Percentiles rank a stretch among this genome's conserved stretches.
These are phyloP conservation scores for Orbilia brochopaga DNA, from an alignment of 2,329 filamentous ascomycete genomes.

Conservation along the genomic window DNA sequence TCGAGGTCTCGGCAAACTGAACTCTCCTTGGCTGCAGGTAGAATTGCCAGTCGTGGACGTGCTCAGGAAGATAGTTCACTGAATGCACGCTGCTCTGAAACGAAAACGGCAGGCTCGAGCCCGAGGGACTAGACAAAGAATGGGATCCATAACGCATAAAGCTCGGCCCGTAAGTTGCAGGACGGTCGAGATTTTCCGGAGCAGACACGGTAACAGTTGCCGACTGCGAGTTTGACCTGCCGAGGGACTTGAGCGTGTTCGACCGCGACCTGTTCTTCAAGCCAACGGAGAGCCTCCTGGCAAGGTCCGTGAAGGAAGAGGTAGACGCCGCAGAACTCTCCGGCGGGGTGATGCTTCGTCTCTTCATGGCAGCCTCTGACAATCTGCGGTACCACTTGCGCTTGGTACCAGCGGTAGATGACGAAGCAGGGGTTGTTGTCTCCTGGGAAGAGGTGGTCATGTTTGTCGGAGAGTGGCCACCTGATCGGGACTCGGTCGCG, in stretches of 20 bases:
- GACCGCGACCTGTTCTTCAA: conserved; percentile 46
- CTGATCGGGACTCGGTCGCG: conserved; percentile 39
- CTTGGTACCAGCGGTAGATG: conserved; percentile 46
- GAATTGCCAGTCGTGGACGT: conserved; percentile 48
- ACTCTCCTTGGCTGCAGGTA: conserved; percentile 46
- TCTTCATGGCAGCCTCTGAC: conserved; percentile 44
- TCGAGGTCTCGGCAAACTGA: conserved; percentile 28
- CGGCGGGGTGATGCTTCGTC: conserved; percentile 39
- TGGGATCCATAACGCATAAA: conserved; percentile 46
- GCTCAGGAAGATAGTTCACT: conserved; percentile 41
- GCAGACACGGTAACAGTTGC: conserved; percentile 34
- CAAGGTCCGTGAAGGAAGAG: conserved; percentile 43
- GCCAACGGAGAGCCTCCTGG: conserved; percentile 39
- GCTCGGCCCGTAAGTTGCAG: conserved; percentile 45
- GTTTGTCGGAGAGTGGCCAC: conserved; percentile 45
- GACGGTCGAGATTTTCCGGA: conserved; percentile 41
- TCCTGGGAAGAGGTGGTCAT: conserved; percentile 51
- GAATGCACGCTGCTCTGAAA: conserved; percentile 50
- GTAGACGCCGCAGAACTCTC: conserved; percentile 20
- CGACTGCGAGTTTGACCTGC: conserved; percentile 43
- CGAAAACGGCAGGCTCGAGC: conserved; percentile 43
- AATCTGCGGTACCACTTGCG: conserved; percentile 47
- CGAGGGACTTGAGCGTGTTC: conserved; percentile 40
- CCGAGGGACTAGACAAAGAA: conserved; percentile 42
- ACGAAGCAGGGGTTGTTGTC: conserved; percentile 45